phyloP scores from a whole-genome alignment of 345 rosid species.

The Chamaenerion angustifolium region DNA sequence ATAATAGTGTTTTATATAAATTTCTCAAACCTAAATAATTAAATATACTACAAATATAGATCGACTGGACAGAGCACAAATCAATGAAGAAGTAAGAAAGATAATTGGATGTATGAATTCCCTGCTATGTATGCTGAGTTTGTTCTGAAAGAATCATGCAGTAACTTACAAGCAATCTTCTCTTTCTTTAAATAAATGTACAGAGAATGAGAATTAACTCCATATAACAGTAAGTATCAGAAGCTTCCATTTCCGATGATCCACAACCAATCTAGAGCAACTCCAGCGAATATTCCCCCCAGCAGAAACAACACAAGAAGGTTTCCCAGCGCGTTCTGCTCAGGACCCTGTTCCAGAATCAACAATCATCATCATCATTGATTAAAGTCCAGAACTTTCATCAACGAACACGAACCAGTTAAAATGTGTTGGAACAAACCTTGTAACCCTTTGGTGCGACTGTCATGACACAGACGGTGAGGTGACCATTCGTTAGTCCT shows the following conservation, averaged over 20 bases:
- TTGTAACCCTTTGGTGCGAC: slow-evolving; percentile 77
- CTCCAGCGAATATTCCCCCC: slow-evolving; percentile 62
- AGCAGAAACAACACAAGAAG: slow-evolving; percentile 47
- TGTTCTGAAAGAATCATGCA: too few relatives aligned
- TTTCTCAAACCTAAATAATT: too few relatives aligned
- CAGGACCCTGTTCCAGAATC: slow-evolving; percentile 55
- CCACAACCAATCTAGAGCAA: slow-evolving; percentile 76
- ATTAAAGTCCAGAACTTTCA: too few relatives aligned
- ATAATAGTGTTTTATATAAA: too few relatives aligned
- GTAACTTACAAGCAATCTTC: too few relatives aligned
- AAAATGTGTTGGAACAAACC: slow-evolving; percentile 35
- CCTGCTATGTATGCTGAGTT: too few relatives aligned
- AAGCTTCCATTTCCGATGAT: slow-evolving; percentile 45
- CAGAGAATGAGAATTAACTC: not conserved
- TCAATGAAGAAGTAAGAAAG: too few relatives aligned
- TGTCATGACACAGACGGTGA: slow-evolving; percentile 74
- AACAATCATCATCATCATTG: not conserved
- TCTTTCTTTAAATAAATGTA: not conserved
- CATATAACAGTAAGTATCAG: too few relatives aligned
- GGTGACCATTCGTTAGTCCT: slow-evolving; percentile 67
- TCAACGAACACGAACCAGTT: too few relatives aligned
- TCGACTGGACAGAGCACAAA: too few relatives aligned
- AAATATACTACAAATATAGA: too few relatives aligned
- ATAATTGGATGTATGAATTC: too few relatives aligned
- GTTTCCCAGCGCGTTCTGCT: slow-evolving; percentile 86